Base-by-base conservation (phyloP, 2,329 filamentous ascomycete genomes). In the Pseudocercospora pini-densiflorae region DNA sequence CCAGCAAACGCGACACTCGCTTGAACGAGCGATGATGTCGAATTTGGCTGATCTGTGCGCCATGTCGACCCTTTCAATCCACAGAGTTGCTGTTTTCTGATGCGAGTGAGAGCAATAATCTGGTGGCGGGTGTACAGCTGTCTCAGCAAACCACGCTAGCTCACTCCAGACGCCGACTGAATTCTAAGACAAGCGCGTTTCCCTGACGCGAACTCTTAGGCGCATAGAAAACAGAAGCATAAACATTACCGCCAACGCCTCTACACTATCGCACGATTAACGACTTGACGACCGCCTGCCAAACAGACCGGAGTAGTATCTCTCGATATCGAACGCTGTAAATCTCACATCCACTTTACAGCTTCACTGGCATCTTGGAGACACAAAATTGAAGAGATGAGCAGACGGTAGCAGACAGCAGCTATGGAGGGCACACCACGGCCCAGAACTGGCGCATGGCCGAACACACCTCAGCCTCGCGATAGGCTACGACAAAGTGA, bases 361-460 rank as follows among this genome's bases (percentile, higher is more conserved):
- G 6, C 36, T n/a, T 40, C 36, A 40, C 36, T 16, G 5, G 2
- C 5, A 3, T 5, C 14, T n/a, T 9, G 5, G 36, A 40, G 14
- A 14, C 33, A 12, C 33, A 36, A 36, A 36, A 36, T 36, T n/a
- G 16, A 29, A 21, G 59, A 45, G 29, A 62, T 54, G 60, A 62
- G 33, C 55, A 19, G 31, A 40, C 55, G 31, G 55, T 58, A 66
- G 55, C 43, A n/a, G 29, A 21, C 33, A 60, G 16, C 40, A 59
- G 68, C 59, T 45, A 94, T 94, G 92, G 92, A 88, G 87, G 87
- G 85, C 80, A 95, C 92, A 83, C 92, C 90, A 81, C 90, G 89
- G 83, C 85, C 93, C 83, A 88, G 90, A 83, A 93, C 19, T 16
- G 55, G 91, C 85, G 91, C 90, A 77, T 95, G 90, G 78, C 92